Evolutionary conservation across 1,139 yeast species (phyloP), one percentile per base, ranked within the genome.

Genomic region (Pneumocystis oryctolagi): DNA sequence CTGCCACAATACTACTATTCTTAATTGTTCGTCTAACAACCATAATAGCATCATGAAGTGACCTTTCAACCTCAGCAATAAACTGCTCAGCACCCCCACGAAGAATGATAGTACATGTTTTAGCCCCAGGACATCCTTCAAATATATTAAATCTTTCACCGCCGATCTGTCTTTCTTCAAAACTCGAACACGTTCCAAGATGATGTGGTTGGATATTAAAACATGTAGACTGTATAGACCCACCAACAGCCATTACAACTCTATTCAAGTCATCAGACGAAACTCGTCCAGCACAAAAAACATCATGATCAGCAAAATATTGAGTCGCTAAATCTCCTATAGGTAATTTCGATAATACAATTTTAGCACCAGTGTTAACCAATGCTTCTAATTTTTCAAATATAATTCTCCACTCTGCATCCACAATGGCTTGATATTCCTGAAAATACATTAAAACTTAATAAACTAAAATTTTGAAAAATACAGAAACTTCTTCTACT

Each of bases 21-120:
- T 87, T 85, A 60, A 92, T 84, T 1, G 97, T 95, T 71, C 98
- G 82, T 77, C 90, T 90, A 61, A 92, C 97, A 74, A 94, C 89
- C 98, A 92, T 92, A 62, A 92, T 89, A 62, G 98, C 98, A 76
- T 92, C 99, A 72, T 92, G 98, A 69, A 92, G 79, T 2, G 97
- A 90, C 74, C 99, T 82, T 74, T 92, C 98, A 53, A 92, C 97
- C 77, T 92, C 99, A 53, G 96, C 97, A 73, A 94, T 90, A 63
- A 92, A 96, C 78, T 92, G 98, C 71, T 89, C 97, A 20, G 97
- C 96, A 68, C 98, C 98, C 69, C 99, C 99, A 75, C 99, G 84
- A 71, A 92, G 79, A 60, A 92, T 79, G 70, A 92, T 79, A 14
- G 99, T 92, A 77, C 97, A 90, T 0, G 98, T 90, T 76, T 86